Conservation (phyloP, 257 asterid species). For the Ocimum tenuiflorum region DNA sequence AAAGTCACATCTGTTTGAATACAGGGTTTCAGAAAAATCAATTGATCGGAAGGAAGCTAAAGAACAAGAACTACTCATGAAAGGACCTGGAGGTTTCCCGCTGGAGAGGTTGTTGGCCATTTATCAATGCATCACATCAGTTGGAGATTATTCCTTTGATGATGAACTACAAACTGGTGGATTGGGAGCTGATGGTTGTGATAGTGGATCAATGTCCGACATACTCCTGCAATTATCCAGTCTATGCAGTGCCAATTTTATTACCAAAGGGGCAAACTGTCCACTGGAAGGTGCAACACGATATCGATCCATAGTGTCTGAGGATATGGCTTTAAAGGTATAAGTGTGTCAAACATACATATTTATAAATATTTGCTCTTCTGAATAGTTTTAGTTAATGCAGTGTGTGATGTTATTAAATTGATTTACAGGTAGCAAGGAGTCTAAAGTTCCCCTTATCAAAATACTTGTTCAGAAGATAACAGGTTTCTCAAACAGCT, state of each 20-base stretch:
- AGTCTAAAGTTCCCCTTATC: slow-evolving; percentile 83
- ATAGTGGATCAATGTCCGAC: slow-evolving; percentile 50
- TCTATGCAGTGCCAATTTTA: slow-evolving; percentile 81
- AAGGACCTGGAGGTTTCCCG: slow-evolving; percentile 96
- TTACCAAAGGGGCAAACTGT: slow-evolving; percentile 81
- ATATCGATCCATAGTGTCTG: slow-evolving; percentile 69
- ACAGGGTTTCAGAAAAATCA: slow-evolving; percentile 76
- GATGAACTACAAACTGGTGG: slow-evolving; percentile 40
- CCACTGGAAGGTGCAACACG: slow-evolving; percentile 89
- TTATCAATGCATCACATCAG: slow-evolving; percentile 77
- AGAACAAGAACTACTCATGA: slow-evolving; percentile 75
- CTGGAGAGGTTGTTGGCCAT: slow-evolving; percentile 86
- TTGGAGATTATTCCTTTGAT: slow-evolving; percentile 48
- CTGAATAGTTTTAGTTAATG: neutral
- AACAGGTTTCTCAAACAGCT: slow-evolving; percentile 12
- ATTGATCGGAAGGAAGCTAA: slow-evolving; percentile 64
- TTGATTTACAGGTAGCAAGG: slow-evolving; percentile 68
- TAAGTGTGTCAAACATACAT: neutral
- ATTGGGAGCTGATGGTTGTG: slow-evolving; percentile 33
- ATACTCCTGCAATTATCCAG: slow-evolving; percentile 90
- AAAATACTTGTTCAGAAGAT: slow-evolving; percentile 69
- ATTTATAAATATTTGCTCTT: neutral
- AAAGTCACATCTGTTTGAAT: neutral
- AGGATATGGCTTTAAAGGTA: slow-evolving; percentile 83
- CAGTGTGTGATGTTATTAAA: slow-evolving; percentile 21